Percentiles rank a stretch among this genome's conserved stretches.
Conservation (phyloP, 805 yeast genomes). For the Lipomyces sp. region DNA sequence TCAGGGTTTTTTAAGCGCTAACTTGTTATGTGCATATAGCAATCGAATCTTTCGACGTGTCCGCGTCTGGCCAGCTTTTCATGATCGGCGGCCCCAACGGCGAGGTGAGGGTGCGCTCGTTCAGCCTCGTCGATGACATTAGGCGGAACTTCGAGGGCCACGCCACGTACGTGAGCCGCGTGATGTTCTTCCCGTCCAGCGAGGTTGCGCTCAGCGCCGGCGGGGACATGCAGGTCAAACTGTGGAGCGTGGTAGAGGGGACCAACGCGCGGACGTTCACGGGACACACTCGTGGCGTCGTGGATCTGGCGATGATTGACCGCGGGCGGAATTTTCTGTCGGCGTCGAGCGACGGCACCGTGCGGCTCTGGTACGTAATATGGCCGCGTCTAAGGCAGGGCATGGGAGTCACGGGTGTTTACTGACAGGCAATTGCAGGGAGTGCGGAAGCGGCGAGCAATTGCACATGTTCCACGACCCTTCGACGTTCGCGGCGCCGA, state of each 20-base stretch:
- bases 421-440: conserved; percentile 14
- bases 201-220: conserved; percentile 59
- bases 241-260: conserved; percentile 57
- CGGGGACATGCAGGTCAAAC: conserved; percentile 53
- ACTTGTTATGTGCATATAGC: too few species aligned
- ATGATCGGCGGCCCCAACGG: conserved; percentile 37
- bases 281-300: conserved; percentile 50
- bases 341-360: conserved; percentile 41
- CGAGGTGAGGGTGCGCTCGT: background rate
- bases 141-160: conserved; percentile 48
- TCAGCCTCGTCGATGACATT: conserved; percentile 1
- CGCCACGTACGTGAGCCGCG: conserved; percentile 43
- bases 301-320: conserved; percentile 53
- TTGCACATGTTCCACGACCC: too few species aligned
- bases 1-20: too few species aligned
- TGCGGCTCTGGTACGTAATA: background rate
- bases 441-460: conserved; percentile 50
- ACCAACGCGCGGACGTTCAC: conserved; percentile 49
- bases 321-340: conserved; percentile 66
- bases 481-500: conserved; percentile 36
- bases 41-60: conserved; percentile 36
- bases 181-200: conserved; percentile 60
- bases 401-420: too few species aligned
- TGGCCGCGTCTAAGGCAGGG: too few species aligned
- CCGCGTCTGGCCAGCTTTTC: conserved; percentile 34